Conservation (phyloP, 2,329 filamentous ascomycete species). For the Basipetospora chlamydospora region DNA sequence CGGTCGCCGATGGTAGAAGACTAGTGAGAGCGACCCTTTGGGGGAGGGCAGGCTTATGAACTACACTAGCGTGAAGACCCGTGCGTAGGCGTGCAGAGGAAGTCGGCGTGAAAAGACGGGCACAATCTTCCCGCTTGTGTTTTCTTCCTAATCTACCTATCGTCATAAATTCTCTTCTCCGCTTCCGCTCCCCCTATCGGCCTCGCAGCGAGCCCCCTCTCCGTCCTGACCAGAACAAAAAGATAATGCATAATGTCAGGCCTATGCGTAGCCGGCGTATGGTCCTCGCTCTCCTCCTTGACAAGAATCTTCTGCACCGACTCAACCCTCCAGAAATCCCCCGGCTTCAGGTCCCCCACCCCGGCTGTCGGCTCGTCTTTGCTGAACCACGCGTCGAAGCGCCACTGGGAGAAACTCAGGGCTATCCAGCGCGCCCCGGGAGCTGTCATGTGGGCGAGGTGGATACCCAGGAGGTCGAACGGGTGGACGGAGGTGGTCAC, state of each 20-base stretch:
- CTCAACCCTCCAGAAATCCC: neutral
- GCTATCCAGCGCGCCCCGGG: slow-evolving; percentile 2
- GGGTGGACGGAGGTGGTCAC: neutral
- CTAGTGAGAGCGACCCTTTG: too few relatives aligned
- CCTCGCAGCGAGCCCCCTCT: too few relatives aligned
- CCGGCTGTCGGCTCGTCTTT: neutral
- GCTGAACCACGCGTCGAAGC: slow-evolving; percentile 1
- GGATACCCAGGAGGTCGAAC: neutral
- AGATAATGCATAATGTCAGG: slow-evolving; percentile 2
- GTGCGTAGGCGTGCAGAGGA: too few relatives aligned
- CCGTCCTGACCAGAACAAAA: neutral
- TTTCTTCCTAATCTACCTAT: too few relatives aligned
- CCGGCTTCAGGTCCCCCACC: neutral
- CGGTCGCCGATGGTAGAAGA: too few relatives aligned
- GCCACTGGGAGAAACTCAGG: neutral
- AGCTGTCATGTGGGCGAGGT: slow-evolving; percentile 1
- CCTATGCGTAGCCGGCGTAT: neutral
- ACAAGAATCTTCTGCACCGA: neutral
- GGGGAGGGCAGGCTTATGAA: too few relatives aligned
- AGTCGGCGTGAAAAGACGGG: too few relatives aligned
- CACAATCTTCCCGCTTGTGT: too few relatives aligned
- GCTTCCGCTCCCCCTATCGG: too few relatives aligned
- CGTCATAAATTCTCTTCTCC: too few relatives aligned
- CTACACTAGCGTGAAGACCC: too few relatives aligned
- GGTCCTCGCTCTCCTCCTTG: neutral